Base-by-base conservation (phyloP, 768 basidiomycete species). In the Dentipellis fragilis region DNA sequence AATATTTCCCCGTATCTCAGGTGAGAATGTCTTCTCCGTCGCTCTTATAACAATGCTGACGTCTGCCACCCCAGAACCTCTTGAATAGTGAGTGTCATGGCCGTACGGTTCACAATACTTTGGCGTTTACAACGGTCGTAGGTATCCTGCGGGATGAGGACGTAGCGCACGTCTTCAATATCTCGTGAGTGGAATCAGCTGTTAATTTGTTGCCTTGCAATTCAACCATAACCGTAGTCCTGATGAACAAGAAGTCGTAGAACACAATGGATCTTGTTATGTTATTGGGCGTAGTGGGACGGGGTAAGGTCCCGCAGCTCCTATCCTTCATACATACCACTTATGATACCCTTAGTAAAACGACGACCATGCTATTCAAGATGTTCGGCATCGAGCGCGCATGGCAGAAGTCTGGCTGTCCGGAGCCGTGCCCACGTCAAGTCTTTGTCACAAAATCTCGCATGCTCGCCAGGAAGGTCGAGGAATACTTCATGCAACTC, bases 291-390 rank as follows among this genome's bases (percentile, higher is more conserved):
- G 87, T 21, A 87, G 85, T 62, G 87, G 87, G 2, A 88, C 87
- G 0, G 87, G 86, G 86, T 85, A 60, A 11, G n/a, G n/a, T n/a
- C n/a, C n/a, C 7, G 34, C 12, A 3, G 49, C 37, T n/a, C 48
- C 35, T n/a, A 14, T 21, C 16, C 16, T 12, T 17, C 14, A 17
- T 14, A 17, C 7, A 6, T 14, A 42, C 40, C 40, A 42, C 12
- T 16, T 3, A 42, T 8, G n/a, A n/a, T 22, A 9, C 2, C 12
- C 21, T 4, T 59, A 86, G 86, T 0, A 87, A 87, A 74, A 87
- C 84, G 0, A 88, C 87, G 0, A 83, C 85, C 0, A 86, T 89
- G 76, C 69, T 89, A 1, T 85, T 83, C 71, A 87, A 85, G 65
- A 87, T 89, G 77, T 72, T 87, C 1, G 76, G 78, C 1, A 79